Percentiles rank a stretch among this genome's conserved stretches.
Evolutionary conservation across 164 flowering plant genomes (phyloP).

Genomic region (Piper betle): DNA sequence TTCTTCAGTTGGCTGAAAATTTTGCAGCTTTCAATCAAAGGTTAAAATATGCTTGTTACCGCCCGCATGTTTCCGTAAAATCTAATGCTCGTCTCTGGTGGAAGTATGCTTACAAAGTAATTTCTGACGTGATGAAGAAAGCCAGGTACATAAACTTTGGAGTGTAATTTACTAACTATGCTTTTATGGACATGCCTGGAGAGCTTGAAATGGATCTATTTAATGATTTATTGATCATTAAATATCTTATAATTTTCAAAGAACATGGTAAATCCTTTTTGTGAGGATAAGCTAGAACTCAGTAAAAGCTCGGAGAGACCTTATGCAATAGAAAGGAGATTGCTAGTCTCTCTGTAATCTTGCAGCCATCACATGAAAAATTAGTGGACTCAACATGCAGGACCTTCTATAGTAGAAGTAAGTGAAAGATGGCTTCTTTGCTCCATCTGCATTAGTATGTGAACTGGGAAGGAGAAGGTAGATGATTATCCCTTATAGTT

Average conservation of each 20-base stretch:
- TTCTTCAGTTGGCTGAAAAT: constrained; percentile 77
- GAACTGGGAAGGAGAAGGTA: too few relatives aligned
- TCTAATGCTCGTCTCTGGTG: constrained; percentile 80
- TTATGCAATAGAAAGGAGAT: too few relatives aligned
- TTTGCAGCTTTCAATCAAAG: constrained; percentile 86
- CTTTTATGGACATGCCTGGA: neutral
- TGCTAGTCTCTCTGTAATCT: too few relatives aligned
- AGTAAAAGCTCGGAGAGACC: too few relatives aligned
- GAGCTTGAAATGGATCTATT: neutral
- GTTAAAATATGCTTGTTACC: constrained; percentile 76
- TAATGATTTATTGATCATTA: neutral
- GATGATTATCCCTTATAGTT: too few relatives aligned
- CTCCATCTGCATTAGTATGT: too few relatives aligned
- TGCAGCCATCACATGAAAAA: too few relatives aligned
- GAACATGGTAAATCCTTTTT: too few relatives aligned
- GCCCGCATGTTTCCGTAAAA: constrained; percentile 66
- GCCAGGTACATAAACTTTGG: constrained; percentile 41
- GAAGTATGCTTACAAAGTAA: constrained; percentile 74
- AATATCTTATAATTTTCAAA: neutral
- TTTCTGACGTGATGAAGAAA: constrained; percentile 70
- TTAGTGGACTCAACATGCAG: too few relatives aligned
- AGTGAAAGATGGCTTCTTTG: too few relatives aligned
- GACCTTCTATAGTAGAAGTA: too few relatives aligned
- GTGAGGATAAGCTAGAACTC: too few relatives aligned
- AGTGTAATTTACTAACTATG: neutral